Evolutionary conservation across 2,329 filamentous ascomycete species (phyloP).

Genomic region (Hirsutella rhossiliensis): DNA sequence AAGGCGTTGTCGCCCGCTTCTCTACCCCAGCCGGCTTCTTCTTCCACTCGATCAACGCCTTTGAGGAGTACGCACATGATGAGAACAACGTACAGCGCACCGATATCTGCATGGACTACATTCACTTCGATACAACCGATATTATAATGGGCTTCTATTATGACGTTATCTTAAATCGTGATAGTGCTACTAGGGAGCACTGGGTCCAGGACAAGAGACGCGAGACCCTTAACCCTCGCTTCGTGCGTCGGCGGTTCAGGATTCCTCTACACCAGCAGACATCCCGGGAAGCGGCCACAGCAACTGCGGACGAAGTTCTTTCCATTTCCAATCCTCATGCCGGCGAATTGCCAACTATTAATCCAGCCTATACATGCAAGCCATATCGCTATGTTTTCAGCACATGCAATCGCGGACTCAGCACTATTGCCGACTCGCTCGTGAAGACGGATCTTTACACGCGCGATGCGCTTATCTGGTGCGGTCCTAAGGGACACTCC

Average conservation of each 20-base stretch:
- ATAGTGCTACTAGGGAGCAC: conserved; percentile 30
- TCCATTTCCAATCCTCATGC: conserved; percentile 39
- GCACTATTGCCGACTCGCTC: conserved; percentile 48
- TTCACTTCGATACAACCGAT: conserved; percentile 51
- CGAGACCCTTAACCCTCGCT: conserved; percentile 21
- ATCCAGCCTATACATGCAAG: conserved; percentile 38
- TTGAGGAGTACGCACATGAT: conserved; percentile 41
- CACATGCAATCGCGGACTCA: conserved; percentile 41
- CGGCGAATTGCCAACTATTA: conserved; percentile 56
- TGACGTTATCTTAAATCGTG: conserved; percentile 46
- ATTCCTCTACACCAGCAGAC: conserved; percentile 13
- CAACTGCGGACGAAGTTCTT: conserved; percentile 21
- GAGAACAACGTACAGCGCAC: conserved; percentile 16
- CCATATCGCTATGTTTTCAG: conserved; percentile 51
- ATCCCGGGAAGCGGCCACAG: conserved; percentile 5
- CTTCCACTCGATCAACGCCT: conserved; percentile 72
- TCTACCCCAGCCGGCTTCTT: conserved; percentile 59
- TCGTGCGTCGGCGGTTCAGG: conserved; percentile 32
- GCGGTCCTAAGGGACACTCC: conserved; percentile 43
- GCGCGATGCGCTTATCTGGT: conserved; percentile 42
- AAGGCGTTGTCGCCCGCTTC: conserved; percentile 58
- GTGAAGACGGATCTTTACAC: conserved; percentile 52
- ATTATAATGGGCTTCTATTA: conserved; percentile 59
- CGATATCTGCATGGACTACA: conserved; percentile 53
- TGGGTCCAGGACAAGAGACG: conserved; percentile 24